Conservation (phyloP, 306 rosid species). For the Macrotyloma uniflorum region DNA sequence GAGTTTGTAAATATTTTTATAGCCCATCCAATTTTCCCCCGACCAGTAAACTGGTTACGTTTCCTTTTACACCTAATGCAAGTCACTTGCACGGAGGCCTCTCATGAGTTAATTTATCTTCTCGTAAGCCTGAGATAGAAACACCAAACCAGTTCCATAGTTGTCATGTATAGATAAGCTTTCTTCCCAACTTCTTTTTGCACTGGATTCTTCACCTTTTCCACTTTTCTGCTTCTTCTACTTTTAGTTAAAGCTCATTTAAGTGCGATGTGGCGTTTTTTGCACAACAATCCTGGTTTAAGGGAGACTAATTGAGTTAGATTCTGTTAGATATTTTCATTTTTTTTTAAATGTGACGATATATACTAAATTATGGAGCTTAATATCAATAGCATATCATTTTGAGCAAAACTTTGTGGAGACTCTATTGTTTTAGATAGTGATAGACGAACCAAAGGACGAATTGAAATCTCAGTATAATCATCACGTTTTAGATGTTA, state of each 20-base stretch:
- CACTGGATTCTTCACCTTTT: constrained; percentile 20
- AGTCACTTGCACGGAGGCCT: constrained; percentile 43
- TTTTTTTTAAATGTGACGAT: background rate
- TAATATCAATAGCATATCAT: background rate
- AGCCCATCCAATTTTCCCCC: constrained; percentile 62
- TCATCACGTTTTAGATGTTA: background rate
- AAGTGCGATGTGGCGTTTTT: constrained; percentile 2
- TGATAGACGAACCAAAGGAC: background rate
- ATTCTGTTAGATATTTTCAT: background rate
- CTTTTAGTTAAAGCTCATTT: background rate
- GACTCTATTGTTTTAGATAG: background rate
- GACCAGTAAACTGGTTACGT: constrained; percentile 41
- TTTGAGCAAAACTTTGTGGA: constrained; percentile 26
- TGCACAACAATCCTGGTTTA: background rate
- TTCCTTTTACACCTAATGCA: constrained; percentile 41
- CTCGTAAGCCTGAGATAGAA: constrained; percentile 28
- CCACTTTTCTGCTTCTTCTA: background rate
- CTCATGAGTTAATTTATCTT: constrained; percentile 32
- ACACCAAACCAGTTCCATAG: constrained; percentile 27
- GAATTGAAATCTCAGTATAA: background rate
- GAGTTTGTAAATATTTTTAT: constrained; percentile 67
- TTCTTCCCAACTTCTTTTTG: constrained; percentile 6
- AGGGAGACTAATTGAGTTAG: constrained; percentile 3
- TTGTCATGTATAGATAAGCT: constrained; percentile 47
- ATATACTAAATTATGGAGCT: constrained; percentile 21